Percentiles rank a stretch among this genome's conserved stretches.
Evolutionary conservation across 805 yeast genomes (phyloP).

Genomic region (Ogataea salicorniae): DNA sequence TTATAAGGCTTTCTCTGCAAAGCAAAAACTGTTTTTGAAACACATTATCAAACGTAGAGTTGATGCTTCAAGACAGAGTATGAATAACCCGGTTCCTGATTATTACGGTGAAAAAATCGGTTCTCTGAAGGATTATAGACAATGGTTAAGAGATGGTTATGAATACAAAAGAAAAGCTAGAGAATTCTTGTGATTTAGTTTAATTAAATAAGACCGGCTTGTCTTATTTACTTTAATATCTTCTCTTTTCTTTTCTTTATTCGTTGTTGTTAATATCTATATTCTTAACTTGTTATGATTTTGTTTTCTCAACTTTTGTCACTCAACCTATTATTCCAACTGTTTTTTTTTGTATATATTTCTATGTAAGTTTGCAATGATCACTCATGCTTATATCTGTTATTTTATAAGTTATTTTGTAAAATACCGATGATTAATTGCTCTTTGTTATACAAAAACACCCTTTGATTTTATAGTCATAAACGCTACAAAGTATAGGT

Average conservation of each 20-base stretch:
- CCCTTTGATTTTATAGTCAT: too few relatives aligned
- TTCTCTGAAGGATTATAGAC: slow-evolving; percentile 78
- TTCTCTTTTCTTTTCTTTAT: too few relatives aligned
- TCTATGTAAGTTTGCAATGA: too few relatives aligned
- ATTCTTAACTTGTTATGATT: too few relatives aligned
- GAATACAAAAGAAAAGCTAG: slow-evolving; percentile 79
- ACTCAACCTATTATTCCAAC: too few relatives aligned
- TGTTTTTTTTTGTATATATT: too few relatives aligned
- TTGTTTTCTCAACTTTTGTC: too few relatives aligned
- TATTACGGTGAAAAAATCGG: slow-evolving; percentile 96
- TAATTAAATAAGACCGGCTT: background rate
- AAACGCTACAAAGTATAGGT: too few relatives aligned
- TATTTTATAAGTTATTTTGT: too few relatives aligned
- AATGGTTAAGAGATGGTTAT: slow-evolving; percentile 94
- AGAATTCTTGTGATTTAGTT: slow-evolving; percentile 52
- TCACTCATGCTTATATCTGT: too few relatives aligned
- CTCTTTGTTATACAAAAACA: too few relatives aligned
- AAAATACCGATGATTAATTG: too few relatives aligned
- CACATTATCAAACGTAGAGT: slow-evolving; percentile 78
- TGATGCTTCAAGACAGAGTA: slow-evolving; percentile 85
- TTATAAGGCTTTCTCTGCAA: slow-evolving; percentile 45
- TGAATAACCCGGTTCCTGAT: slow-evolving; percentile 96
- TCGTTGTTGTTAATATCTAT: background rate
- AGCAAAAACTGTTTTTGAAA: slow-evolving; percentile 69
- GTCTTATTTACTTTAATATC: background rate